phyloP scores from a whole-genome alignment of 1,139 yeast species.

The Hemisphaericaspora xylofermentans region DNA sequence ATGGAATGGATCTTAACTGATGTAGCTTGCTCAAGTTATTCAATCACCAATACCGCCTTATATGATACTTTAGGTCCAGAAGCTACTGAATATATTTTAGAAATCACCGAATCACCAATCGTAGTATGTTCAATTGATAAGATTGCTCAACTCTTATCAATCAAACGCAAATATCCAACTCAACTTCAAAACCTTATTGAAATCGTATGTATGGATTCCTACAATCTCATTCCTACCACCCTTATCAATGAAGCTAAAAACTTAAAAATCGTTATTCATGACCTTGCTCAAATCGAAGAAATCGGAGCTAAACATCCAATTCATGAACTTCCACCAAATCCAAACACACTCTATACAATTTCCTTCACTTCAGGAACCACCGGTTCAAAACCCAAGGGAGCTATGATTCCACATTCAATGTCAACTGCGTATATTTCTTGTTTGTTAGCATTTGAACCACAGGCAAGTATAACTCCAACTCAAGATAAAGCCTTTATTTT shows the following conservation, averaged over 20 bases:
- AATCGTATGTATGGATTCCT: conserved; percentile 38
- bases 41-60: conserved; percentile 37
- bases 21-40: conserved; percentile 33
- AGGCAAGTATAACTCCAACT: conserved; percentile 16
- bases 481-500: too few species aligned
- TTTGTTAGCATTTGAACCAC: conserved; percentile 16
- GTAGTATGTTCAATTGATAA: conserved; percentile 34
- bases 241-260: conserved; percentile 21
- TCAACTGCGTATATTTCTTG: conserved; percentile 46
- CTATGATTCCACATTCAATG: conserved; percentile 50
- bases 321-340: conserved; percentile 47
- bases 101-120: conserved; percentile 33
- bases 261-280: conserved; percentile 26
- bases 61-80: conserved; percentile 40
- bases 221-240: conserved; percentile 10
- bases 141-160: conserved; percentile 22
- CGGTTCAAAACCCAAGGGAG: conserved; percentile 73
- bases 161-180: conserved; percentile 24
- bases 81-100: conserved; percentile 33
- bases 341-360: conserved; percentile 58
- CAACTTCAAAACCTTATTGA: conserved; percentile 28
- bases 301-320: conserved; percentile 51
- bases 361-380: conserved; percentile 80
- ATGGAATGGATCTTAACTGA: conserved; percentile 40
- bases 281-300: conserved; percentile 50